Conservation (phyloP, 2,329 filamentous ascomycete genomes). For the Pseudogymnoascus sp. region DNA sequence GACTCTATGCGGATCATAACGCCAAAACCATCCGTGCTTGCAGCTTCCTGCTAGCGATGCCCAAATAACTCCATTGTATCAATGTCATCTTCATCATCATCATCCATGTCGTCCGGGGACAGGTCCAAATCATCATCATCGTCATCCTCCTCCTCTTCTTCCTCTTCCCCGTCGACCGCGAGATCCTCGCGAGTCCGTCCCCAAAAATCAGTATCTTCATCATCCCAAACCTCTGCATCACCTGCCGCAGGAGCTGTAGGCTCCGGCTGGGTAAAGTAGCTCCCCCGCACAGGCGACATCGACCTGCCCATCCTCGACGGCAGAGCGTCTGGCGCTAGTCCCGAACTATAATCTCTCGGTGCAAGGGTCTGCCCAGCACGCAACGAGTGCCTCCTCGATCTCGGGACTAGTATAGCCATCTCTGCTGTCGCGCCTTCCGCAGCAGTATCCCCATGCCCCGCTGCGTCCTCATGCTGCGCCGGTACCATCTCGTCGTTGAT, state of each 20-base stretch:
- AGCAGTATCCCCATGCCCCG: constrained; percentile 16
- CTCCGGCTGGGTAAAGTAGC: constrained; percentile 16
- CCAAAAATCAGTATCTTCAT: constrained; percentile 40
- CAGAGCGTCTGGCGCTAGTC: constrained; percentile 21
- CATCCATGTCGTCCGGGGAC: constrained; percentile 23
- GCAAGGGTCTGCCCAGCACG: constrained; percentile 10
- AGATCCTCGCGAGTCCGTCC: constrained; percentile 37
- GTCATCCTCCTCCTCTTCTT: constrained; percentile 22
- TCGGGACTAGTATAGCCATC: constrained; percentile 9
- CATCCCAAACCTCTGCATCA: constrained; percentile 33
- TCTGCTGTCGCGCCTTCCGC: constrained; percentile 16
- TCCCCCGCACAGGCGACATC: constrained; percentile 20
- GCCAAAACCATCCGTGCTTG: not conserved
- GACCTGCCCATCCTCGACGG: constrained; percentile 26
- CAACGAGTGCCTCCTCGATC: not conserved
- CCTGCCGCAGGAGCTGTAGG: constrained; percentile 38
- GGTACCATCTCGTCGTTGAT: constrained; percentile 35
- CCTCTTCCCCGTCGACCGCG: constrained; percentile 21
- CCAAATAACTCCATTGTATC: constrained; percentile 44
- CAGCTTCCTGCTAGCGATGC: constrained; percentile 32
- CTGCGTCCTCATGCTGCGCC: constrained; percentile 17
- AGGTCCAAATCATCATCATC: constrained; percentile 34
- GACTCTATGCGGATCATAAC: not conserved
- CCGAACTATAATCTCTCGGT: constrained; percentile 17
- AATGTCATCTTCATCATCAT: constrained; percentile 35